These are phyloP conservation scores for Warburgia ugandensis DNA, from an alignment of 164 flowering plant species.

Conservation along the genomic window DNA sequence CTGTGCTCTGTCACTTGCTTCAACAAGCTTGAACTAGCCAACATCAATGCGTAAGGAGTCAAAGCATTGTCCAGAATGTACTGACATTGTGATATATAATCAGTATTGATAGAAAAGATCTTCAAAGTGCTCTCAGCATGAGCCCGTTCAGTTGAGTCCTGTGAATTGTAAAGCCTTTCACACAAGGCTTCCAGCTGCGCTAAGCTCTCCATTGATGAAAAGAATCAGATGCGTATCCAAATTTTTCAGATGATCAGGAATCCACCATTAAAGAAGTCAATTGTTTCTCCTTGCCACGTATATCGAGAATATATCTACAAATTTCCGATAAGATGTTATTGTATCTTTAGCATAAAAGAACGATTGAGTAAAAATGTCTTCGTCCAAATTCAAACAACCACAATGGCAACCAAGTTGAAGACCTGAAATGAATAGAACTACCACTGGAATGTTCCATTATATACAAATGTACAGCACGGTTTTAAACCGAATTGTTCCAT, in stretches of 20 bases:
- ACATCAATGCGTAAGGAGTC: slow-evolving; percentile 94
- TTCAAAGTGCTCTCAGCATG: slow-evolving; percentile 91
- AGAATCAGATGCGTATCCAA: slow-evolving; percentile 17
- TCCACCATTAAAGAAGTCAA: slow-evolving; percentile 23
- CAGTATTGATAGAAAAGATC: slow-evolving; percentile 79
- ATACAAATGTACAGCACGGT: slow-evolving; percentile 27
- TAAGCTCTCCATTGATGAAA: slow-evolving; percentile 66
- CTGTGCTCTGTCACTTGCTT: slow-evolving; percentile 97
- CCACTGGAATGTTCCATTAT: slow-evolving; percentile 21
- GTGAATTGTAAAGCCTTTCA: slow-evolving; percentile 96
- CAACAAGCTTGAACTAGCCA: slow-evolving; percentile 95
- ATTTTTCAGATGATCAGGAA: slow-evolving; percentile 23
- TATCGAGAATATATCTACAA: slow-evolving; percentile 30
- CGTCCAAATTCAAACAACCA: slow-evolving; percentile 16
- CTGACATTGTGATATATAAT: slow-evolving; percentile 94
- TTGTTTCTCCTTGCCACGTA: slow-evolving; percentile 26
- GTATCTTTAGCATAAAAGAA: slow-evolving; percentile 10
- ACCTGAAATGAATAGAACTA: slow-evolving; percentile 17
- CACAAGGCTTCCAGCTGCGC: slow-evolving; percentile 93
- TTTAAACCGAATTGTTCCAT: slow-evolving; percentile 27
- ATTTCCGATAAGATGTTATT: slow-evolving; percentile 25
- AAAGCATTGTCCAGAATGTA: slow-evolving; percentile 87
- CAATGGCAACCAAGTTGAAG: slow-evolving; percentile 13
- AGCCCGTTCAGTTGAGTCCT: slow-evolving; percentile 85
- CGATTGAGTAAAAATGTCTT: slow-evolving; percentile 6